These are phyloP conservation scores for Xerophyta viscosa DNA, from an alignment of 106 monocot genomes.

Conservation along the genomic window DNA sequence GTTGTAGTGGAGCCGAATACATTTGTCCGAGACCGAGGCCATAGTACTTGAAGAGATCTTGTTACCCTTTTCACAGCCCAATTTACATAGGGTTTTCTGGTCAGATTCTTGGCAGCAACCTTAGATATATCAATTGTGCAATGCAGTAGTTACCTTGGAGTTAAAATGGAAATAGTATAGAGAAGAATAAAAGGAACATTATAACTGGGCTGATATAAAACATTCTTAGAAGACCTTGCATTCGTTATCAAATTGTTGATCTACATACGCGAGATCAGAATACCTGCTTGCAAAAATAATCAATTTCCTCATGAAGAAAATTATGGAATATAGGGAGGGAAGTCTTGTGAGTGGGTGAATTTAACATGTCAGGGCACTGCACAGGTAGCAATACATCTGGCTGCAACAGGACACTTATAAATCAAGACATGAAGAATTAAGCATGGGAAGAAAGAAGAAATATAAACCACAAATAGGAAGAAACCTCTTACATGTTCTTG, in stretches of 20 bases:
- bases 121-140: constrained; percentile 24
- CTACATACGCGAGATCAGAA: constrained; percentile 5
- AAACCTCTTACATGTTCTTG: constrained; percentile 75
- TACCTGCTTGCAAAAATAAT: constrained; percentile 90
- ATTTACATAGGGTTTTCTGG: constrained; percentile 73
- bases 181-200: background rate
- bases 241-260: too few species aligned
- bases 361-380: constrained; percentile 58
- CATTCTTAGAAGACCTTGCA: too few species aligned
- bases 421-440: constrained; percentile 10
- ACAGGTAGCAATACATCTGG: constrained; percentile 86
- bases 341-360: constrained; percentile 33
- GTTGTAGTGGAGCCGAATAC: constrained; percentile 95
- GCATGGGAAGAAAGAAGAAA: background rate
- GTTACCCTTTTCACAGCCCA: constrained; percentile 94
- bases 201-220: too few species aligned
- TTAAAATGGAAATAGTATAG: background rate
- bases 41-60: constrained; percentile 85
- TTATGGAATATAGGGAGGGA: constrained; percentile 50
- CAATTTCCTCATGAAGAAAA: constrained; percentile 91
- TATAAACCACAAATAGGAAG: background rate
- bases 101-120: constrained; percentile 84
- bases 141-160: constrained; percentile 17
- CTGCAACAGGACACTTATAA: constrained; percentile 40
- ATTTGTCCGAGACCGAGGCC: constrained; percentile 93